Evolutionary conservation across 768 basidiomycete species (phyloP), one percentile per base, ranked within the genome.

Genomic region (Pleurotus ostreatus): DNA sequence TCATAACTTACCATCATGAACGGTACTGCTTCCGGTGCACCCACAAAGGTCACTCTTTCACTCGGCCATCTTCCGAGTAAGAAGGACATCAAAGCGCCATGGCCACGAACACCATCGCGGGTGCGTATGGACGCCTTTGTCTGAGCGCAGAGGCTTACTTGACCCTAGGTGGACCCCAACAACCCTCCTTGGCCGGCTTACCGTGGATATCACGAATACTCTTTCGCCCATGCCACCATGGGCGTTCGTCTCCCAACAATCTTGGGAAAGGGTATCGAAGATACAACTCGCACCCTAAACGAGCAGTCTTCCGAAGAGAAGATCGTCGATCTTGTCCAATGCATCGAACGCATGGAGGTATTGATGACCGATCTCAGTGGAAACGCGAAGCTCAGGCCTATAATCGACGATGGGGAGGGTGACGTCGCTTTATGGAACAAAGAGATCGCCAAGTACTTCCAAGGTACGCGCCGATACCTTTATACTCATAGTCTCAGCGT

Each of bases 351-450:
- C 60, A 92, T 97, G 91, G 90, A 92, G 56, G 78, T 81, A 18
- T 82, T 98, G 60, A 94, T 95, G 91, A 79, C 76, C 9, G 92
- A 96, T 66, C 75, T 96, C 57, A 90, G 89, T 64, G 83, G 81
- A 0, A 93, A 94, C 65, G 83, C 85, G 9, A 92, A 91, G 67
- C 78, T 96, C 9, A 76, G 94, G 11, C 92, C 92, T 30, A 92
- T 97, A 65, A 72, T 92, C 30, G 95, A 97, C 68, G 95, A 97
- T 65, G 84, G 81, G 52, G 94, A 94, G 66, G 94, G 85, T 7
- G 95, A 97, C 60, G 89, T 98, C 26, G 87, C 93, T 5, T 78
- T 97, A 6, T 98, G 94, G 95, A 98, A 98, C 74, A 96, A 97
- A 68, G 92, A 94, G 69, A 95, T 96, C 46, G 92, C 92, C 43